Base-by-base conservation (phyloP, 2,329 filamentous ascomycete genomes). In the Pseudocercospora vitis region DNA sequence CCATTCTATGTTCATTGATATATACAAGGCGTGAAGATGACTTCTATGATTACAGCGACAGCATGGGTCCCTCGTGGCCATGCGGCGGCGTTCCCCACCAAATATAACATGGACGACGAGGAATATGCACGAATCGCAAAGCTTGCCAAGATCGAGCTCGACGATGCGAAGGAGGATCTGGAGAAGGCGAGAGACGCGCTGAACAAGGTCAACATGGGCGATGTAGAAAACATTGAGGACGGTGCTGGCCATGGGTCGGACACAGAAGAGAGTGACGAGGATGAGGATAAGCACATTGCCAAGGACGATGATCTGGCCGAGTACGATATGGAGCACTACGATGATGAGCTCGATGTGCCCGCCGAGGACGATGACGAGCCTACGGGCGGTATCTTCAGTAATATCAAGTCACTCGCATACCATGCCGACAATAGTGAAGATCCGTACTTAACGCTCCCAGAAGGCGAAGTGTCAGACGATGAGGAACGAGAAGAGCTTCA, bases 241-340 rank as follows among this genome's bases (percentile, higher is more conserved):
- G 80, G 96, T 37, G 92, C 91, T 8, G 53, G 58, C 59, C 44
- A 70, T 63, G 62, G 70, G 45, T 66, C 72, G 57, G 63, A 74
- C 50, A 89, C 59, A 16, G 60, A 63, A 12, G 54, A 65, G 4
- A 59, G 64, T n/a, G 62, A 63, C 35, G 63, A 74, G 50, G 89
- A 60, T 21, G 60, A 63, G 12, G 54, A 65, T 7, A 59, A 65
- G 9, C 61, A 64, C 29, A 60, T 61, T 12, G 60, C 65, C 45
- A 50, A 55, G 23, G 60, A 63, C 68, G 89, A 95, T 62, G 91
- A 96, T 70, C 80, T 99, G 46, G 94, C 92, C 73, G 91, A 99
- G 73, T 99, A 96, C 74, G 87, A 99, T 69, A 81, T 99, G 50
- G 92, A 97, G 60, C 85, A 96, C 72, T 99, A 99, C 71, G 94